Evolutionary conservation across 306 rosid genomes (phyloP).

Genomic region (Vigna nakashimae): DNA sequence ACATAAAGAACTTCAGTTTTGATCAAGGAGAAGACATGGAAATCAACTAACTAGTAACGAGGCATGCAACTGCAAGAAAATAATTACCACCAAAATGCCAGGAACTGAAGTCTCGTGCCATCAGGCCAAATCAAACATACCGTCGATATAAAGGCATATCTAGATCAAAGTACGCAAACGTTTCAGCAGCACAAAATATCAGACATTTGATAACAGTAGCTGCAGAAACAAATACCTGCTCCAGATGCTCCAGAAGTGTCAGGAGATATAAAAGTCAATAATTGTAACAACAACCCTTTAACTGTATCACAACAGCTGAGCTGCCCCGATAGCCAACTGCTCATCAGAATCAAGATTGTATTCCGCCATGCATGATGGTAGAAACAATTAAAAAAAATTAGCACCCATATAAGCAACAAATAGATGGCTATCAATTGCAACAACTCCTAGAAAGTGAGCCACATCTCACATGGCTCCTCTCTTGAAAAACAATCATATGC

Average conservation of each 20-base stretch:
- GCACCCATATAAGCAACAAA: constrained; percentile 34
- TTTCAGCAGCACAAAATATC: constrained; percentile 33
- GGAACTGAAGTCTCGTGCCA: constrained; percentile 15
- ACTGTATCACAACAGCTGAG: constrained; percentile 5
- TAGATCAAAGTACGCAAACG: constrained; percentile 27
- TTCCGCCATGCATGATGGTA: constrained; percentile 26
- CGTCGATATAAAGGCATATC: constrained; percentile 29
- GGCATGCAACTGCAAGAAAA: constrained; percentile 21
- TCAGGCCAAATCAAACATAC: constrained; percentile 35
- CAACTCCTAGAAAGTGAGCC: constrained; percentile 28
- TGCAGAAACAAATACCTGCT: constrained; percentile 37
- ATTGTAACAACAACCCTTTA: neutral
- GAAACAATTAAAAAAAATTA: constrained; percentile 37
- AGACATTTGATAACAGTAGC: constrained; percentile 7
- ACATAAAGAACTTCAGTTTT: constrained; percentile 19
- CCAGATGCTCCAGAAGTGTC: neutral
- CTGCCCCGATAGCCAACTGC: constrained; percentile 38
- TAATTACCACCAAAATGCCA: constrained; percentile 23
- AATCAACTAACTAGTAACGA: neutral
- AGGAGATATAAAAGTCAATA: constrained; percentile 8
- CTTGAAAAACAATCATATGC: constrained; percentile 2
- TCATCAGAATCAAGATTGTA: constrained; percentile 33
- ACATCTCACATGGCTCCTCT: neutral
- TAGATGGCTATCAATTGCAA: constrained; percentile 18
- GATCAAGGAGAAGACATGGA: neutral